Conservation (phyloP, 345 rosid species). For the Carallia brachiata region DNA sequence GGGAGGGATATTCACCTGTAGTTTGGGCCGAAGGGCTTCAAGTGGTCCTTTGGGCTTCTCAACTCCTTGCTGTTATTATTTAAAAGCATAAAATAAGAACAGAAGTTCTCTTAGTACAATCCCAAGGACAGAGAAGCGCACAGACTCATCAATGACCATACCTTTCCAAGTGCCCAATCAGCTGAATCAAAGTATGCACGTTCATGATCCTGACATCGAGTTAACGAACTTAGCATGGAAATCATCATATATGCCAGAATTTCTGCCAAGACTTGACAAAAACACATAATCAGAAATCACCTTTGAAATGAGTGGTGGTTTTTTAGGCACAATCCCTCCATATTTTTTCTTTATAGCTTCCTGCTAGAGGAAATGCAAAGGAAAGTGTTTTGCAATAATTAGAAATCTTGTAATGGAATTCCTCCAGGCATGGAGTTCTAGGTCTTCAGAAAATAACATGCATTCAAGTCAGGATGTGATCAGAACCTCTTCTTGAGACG, state of each 20-base stretch:
- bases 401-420: slow-evolving; percentile 1
- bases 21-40: slow-evolving; percentile 97
- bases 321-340: slow-evolving; percentile 95
- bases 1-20: slow-evolving; percentile 56
- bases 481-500: slow-evolving; percentile 65
- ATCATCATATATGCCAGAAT: slow-evolving; percentile 4
- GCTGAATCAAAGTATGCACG: slow-evolving; percentile 99
- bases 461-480: background rate
- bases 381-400: background rate
- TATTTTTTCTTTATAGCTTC: slow-evolving; percentile 75
- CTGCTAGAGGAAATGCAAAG: slow-evolving; percentile 40
- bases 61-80: slow-evolving; percentile 81
- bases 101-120: slow-evolving; percentile 6
- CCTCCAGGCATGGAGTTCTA: background rate
- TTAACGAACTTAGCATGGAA: slow-evolving; percentile 13
- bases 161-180: slow-evolving; percentile 99
- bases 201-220: slow-evolving; percentile 74
- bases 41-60: slow-evolving; percentile 98
- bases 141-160: slow-evolving; percentile 18
- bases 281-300: slow-evolving; percentile 27
- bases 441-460: slow-evolving; percentile 2
- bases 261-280: background rate
- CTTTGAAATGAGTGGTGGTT: slow-evolving; percentile 99
- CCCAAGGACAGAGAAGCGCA: slow-evolving; percentile 8
- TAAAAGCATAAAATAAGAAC: slow-evolving; percentile 10